Conservation (phyloP, 768 basidiomycete species). For the Lentinula sp. region DNA sequence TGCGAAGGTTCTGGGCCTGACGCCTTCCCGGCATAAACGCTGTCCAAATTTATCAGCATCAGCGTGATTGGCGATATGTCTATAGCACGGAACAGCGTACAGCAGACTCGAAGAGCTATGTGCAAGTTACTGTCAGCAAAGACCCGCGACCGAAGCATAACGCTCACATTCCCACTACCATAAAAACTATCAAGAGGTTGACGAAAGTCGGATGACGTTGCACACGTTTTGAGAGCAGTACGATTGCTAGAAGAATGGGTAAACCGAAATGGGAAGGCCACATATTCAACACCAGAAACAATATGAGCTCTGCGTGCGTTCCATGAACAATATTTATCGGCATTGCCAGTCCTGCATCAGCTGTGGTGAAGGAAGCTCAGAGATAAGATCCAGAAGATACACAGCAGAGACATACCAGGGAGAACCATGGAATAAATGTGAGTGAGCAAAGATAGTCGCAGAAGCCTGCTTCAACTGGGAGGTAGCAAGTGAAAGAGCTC, state of each 20-base stretch:
- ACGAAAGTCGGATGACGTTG: conserved; percentile 41
- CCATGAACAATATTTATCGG: conserved; percentile 34
- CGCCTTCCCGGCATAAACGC: conserved; percentile 34
- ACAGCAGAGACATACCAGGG: neutral
- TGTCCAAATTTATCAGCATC: conserved; percentile 12
- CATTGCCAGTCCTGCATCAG: neutral
- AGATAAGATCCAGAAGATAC: neutral
- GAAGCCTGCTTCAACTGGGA: conserved; percentile 4
- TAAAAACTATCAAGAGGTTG: conserved; percentile 38
- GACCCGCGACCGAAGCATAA: neutral
- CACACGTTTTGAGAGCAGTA: conserved; percentile 33
- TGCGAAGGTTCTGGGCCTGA: conserved; percentile 39
- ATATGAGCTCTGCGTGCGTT: conserved; percentile 31
- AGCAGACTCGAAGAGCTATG: conserved; percentile 33
- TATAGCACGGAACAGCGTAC: conserved; percentile 17
- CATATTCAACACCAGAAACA: conserved; percentile 40
- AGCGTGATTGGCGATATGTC: neutral
- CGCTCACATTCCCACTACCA: conserved; percentile 39
- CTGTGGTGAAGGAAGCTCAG: neutral
- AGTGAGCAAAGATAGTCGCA: neutral
- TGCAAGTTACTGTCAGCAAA: neutral
- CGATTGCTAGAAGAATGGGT: conserved; percentile 34
- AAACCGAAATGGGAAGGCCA: conserved; percentile 47
- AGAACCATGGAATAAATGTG: neutral
- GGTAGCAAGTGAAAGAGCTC: conserved; percentile 1